Conservation (phyloP, 441 rosid species). For the Manihot esculenta region DNA sequence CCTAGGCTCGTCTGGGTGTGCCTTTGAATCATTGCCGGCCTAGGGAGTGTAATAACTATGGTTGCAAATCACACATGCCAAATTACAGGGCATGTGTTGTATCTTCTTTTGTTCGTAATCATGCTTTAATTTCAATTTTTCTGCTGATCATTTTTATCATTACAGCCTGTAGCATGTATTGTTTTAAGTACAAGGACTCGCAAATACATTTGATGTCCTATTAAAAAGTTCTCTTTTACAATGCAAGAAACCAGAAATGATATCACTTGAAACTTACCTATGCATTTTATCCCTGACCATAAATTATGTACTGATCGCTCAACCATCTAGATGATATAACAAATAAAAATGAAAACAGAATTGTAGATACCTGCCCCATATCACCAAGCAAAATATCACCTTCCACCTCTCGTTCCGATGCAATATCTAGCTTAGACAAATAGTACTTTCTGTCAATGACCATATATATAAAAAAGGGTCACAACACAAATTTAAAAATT, state of each 20-base stretch:
- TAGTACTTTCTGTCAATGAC: not conserved
- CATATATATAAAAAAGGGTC: not conserved
- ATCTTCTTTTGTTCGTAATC: not conserved
- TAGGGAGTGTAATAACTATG: no score
- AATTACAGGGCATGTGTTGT: not conserved
- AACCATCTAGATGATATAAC: not conserved
- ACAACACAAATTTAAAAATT: not conserved
- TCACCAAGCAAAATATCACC: slow-evolving; percentile 93
- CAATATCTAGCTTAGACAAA: slow-evolving; percentile 48
- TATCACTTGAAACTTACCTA: not conserved
- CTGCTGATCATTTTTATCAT: not conserved
- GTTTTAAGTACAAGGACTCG: no score
- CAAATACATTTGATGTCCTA: not conserved
- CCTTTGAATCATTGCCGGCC: no score
- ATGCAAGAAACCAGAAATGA: not conserved
- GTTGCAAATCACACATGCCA: not conserved
- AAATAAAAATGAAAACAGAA: not conserved
- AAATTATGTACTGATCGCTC: not conserved
- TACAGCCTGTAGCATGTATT: not conserved
- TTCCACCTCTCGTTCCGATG: slow-evolving; percentile 80
- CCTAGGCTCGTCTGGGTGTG: no score
- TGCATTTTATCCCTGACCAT: not conserved
- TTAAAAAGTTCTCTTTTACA: not conserved
- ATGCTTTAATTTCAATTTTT: not conserved
- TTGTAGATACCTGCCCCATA: slow-evolving; percentile 78